phyloP scores from a whole-genome alignment of 2,329 filamentous ascomycete species.

The Westerdykella aurantiaca region DNA sequence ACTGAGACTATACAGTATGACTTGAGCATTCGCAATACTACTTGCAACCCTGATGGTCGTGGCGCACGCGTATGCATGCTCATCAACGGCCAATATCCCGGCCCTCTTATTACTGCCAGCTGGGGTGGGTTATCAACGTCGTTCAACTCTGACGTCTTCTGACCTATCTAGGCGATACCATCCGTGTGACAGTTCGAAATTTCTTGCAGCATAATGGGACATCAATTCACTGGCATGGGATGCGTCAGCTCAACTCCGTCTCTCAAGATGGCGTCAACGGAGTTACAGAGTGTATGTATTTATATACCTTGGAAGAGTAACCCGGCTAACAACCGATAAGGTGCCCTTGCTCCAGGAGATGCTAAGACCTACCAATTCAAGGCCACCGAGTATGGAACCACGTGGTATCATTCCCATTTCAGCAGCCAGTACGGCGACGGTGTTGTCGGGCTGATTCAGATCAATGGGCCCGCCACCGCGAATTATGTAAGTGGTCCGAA shows the following conservation, averaged over 20 bases:
- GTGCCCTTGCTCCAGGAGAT: conserved; percentile 46
- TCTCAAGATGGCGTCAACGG: conserved; percentile 50
- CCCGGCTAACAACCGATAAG: background rate
- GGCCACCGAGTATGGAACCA: conserved; percentile 28
- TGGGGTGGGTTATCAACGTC: conserved; percentile 16
- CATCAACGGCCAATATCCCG: conserved; percentile 52
- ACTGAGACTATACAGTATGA: conserved; percentile 23
- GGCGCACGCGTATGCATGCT: conserved; percentile 32
- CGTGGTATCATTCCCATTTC: conserved; percentile 34
- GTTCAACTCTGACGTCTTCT: background rate
- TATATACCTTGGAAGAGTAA: background rate
- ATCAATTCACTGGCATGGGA: conserved; percentile 58
- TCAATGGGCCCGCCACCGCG: conserved; percentile 28
- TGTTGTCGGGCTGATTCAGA: conserved; percentile 29
- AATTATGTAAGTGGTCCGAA: conserved; percentile 12
- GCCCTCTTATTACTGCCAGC: conserved; percentile 54
- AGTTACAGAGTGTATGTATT: conserved; percentile 12
- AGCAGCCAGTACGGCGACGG: conserved; percentile 42
- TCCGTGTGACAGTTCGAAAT: conserved; percentile 49
- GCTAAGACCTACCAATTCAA: conserved; percentile 24
- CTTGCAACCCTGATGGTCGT: conserved; percentile 38
- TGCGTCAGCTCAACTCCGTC: conserved; percentile 52
- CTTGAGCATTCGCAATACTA: conserved; percentile 37
- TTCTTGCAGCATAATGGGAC: conserved; percentile 52
- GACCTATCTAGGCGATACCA: conserved; percentile 14